These are phyloP conservation scores for Ormosia semicastrata DNA, from an alignment of 306 rosid genomes.

Conservation along the genomic window DNA sequence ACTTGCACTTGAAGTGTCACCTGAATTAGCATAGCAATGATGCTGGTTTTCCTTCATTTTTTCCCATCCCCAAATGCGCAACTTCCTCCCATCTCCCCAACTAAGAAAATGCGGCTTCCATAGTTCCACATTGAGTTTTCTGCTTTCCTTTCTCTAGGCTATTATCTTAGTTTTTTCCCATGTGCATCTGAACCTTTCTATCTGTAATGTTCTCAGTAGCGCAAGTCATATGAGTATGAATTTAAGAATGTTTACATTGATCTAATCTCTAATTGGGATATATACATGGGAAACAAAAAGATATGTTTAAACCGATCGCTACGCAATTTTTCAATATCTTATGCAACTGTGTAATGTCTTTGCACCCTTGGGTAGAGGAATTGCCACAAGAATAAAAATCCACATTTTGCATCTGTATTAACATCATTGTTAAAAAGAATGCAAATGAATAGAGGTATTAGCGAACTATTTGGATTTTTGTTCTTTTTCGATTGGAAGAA, in stretches of 20 bases:
- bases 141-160: constrained; percentile 28
- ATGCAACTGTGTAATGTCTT: not conserved
- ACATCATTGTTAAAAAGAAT: too few relatives aligned
- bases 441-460: too few relatives aligned
- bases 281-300: not conserved
- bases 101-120: not conserved
- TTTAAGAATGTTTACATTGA: constrained; percentile 1
- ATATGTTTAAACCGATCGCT: not conserved
- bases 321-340: not conserved
- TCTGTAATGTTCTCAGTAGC: not conserved
- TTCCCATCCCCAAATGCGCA: not conserved
- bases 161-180: not conserved
- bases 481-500: too few relatives aligned
- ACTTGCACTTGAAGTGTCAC: not conserved
- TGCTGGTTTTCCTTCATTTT: not conserved
- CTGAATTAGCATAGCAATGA: constrained; percentile 7
- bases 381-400: not conserved
- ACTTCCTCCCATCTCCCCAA: not conserved
- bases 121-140: constrained; percentile 16
- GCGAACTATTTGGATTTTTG: too few relatives aligned
- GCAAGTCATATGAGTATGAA: constrained; percentile 3
- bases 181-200: not conserved
- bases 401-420: not conserved
- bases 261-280: not conserved
- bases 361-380: not conserved